Percentiles rank a stretch among this genome's conserved stretches.
Conservation (phyloP, 2,329 filamentous ascomycete genomes). For the Fusarium fujikuroi region DNA sequence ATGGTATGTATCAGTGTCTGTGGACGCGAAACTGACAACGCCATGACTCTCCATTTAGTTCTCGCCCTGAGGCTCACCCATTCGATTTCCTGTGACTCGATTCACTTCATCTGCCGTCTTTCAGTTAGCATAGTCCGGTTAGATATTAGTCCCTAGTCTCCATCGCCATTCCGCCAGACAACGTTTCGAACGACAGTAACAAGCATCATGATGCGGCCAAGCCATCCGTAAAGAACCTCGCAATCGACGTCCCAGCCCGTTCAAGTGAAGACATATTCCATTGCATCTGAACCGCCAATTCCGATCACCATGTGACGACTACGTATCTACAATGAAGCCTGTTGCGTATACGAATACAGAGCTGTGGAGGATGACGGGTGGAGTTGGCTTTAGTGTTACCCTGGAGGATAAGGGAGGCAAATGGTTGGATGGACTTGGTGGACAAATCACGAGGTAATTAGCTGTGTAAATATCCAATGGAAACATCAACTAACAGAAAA, state of each 20-base stretch:
- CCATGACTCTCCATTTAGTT: conserved; percentile 18
- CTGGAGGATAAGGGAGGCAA: neutral
- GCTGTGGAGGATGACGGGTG: neutral
- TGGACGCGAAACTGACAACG: conserved; percentile 31
- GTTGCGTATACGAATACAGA: conserved; percentile 12
- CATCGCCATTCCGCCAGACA: conserved; percentile 8
- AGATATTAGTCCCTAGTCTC: conserved; percentile 14
- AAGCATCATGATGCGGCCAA: conserved; percentile 11
- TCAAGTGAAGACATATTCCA: conserved; percentile 7
- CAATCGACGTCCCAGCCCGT: neutral
- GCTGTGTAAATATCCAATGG: neutral
- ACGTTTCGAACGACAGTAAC: conserved; percentile 6
- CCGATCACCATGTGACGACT: conserved; percentile 21
- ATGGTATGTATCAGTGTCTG: conserved; percentile 36
- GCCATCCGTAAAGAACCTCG: conserved; percentile 19
- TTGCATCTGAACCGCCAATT: conserved; percentile 15
- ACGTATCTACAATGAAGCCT: conserved; percentile 11
- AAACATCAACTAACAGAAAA: neutral
- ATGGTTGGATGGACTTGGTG: neutral
- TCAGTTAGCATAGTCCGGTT: conserved; percentile 28
- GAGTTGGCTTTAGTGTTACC: neutral
- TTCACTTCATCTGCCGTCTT: conserved; percentile 4
- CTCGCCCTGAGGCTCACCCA: neutral
- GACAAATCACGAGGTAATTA: neutral
- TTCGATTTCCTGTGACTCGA: neutral